Evolutionary conservation across 108 stramenopile species (phyloP), one percentile per base, ranked within the genome.

Genomic region (Skeletonema tropicum): DNA sequence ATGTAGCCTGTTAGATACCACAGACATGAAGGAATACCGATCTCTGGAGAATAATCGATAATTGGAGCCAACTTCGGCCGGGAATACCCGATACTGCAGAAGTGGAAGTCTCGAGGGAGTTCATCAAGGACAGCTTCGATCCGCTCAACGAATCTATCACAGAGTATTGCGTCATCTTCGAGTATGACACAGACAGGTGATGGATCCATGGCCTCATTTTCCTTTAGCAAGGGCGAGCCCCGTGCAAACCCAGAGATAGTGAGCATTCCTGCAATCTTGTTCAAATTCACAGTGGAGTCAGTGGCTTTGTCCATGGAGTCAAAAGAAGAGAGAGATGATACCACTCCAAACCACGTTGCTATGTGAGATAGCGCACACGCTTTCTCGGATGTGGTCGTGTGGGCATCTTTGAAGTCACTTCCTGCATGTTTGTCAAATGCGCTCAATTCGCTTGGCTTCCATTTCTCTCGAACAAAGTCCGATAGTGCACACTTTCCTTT

Each of bases 1-100:
- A 92, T 73, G 67, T 94, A 94, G 5, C 94, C 94, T 3, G 94
- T 94, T 48, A 94, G 78, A 67, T 94, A 94, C 88, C 88, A 94
- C n/a, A 91, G 64, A 66, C 79, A 84, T 2, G 91, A 87, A 13
- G 94, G 94, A 58, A 94, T 89, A 11, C 88, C 85, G 39, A 92
- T 30, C 31, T 88, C 79, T 23, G 75, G 49, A 19, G 84, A 89
- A 73, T 76, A 92, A 13, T 89, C 84, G n/a, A 92, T 70, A 5
- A 94, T 85, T 23, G 94, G 94, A 17, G 94, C 94, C 21, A 80
- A 80, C 63, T 86, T 92, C 29, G 94, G 94, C 26, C 88, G 87
- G 62, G 89, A 82, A 75, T 94, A 94, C 13, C 94, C 94, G 6
- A 94, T 60, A 21, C 89, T 90, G 45, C 94, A 94, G 71, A 92